phyloP scores from a whole-genome alignment of 2,329 filamentous ascomycete species.

The Mycosphaerella sp. region DNA sequence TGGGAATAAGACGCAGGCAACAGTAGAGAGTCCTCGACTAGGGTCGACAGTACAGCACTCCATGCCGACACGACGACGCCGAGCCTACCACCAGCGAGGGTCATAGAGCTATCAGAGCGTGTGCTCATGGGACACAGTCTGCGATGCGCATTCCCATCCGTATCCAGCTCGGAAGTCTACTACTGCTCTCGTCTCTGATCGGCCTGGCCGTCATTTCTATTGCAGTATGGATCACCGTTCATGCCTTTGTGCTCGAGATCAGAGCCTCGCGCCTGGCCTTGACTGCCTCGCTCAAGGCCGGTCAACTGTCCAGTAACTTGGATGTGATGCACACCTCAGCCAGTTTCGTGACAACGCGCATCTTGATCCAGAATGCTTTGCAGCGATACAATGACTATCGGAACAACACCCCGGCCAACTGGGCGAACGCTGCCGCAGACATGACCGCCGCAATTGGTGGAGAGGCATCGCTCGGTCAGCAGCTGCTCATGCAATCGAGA shows the following conservation, averaged over 20 bases:
- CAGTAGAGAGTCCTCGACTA: neutral
- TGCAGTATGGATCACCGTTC: constrained; percentile 60
- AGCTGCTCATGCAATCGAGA: constrained; percentile 61
- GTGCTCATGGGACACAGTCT: neutral
- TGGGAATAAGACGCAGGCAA: too few relatives aligned
- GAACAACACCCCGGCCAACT: constrained; percentile 55
- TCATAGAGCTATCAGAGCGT: neutral
- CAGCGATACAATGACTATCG: constrained; percentile 47
- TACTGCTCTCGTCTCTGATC: constrained; percentile 67
- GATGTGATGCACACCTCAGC: constrained; percentile 71
- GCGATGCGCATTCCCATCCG: constrained; percentile 79
- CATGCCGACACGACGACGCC: constrained; percentile 5
- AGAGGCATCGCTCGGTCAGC: constrained; percentile 38
- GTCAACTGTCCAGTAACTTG: constrained; percentile 72
- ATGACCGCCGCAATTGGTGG: constrained; percentile 64
- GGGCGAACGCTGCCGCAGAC: constrained; percentile 56
- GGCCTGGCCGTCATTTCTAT: constrained; percentile 73
- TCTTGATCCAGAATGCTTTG: constrained; percentile 50
- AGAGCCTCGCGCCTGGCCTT: constrained; percentile 58
- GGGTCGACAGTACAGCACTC: constrained; percentile 1
- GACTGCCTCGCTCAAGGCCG: constrained; percentile 79
- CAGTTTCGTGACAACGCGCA: constrained; percentile 61
- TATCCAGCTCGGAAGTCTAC: constrained; percentile 76
- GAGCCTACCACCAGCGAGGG: neutral
- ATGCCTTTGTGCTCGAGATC: constrained; percentile 54